Base-by-base conservation (phyloP, 169 alveolate genomes). In the Cryptosporidium ryanae region DNA sequence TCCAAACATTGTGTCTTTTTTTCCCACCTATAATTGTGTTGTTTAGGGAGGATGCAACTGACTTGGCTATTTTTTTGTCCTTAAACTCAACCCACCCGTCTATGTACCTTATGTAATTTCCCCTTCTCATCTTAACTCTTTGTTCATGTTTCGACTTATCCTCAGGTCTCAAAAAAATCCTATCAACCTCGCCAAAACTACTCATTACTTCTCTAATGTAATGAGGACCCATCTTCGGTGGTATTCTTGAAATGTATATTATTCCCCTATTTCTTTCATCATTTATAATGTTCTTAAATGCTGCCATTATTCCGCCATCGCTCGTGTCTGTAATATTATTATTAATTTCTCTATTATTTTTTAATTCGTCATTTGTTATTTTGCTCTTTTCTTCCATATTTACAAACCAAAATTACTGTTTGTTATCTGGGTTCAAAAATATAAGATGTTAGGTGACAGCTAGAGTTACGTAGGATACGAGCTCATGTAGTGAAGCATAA, bases 71-170 rank as follows among this genome's bases (percentile, higher is more conserved):
- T 64, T 81, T 90, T 82, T 96, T 96, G 82, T 92, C 92, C 25
- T 89, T 27, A 71, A 96, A 96, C 90, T 96, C 98, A 32, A 96
- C 82, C 97, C 98, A 96, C 1, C 98, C 99, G 81, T 95, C 97
- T 65, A 89, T 84, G 82, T 94, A 95, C 25, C 92, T 90, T n/a
- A 82, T 82, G 59, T 61, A 66, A 29, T 44, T 91, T 82, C 82
- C 82, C 71, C 84, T 91, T 82, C 25, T 94, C 93, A 66, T 90
- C 90, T 54, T 84, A 59, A 90, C 84, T 84, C 61, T 82, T 82
- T 91, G 93, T 25, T 64, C 91, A 63, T 82, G 92, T 83, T 82
- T 90, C 82, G 64, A 82, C 61, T 49, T 90, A 59, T 91, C 84
- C 43, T 92, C 95, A 23, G 97, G 96, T 8, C 91, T 92, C 8